Evolutionary conservation across 1,284 basidiomycete genomes (phyloP).

Genomic region (Pseudozyma pruni): DNA sequence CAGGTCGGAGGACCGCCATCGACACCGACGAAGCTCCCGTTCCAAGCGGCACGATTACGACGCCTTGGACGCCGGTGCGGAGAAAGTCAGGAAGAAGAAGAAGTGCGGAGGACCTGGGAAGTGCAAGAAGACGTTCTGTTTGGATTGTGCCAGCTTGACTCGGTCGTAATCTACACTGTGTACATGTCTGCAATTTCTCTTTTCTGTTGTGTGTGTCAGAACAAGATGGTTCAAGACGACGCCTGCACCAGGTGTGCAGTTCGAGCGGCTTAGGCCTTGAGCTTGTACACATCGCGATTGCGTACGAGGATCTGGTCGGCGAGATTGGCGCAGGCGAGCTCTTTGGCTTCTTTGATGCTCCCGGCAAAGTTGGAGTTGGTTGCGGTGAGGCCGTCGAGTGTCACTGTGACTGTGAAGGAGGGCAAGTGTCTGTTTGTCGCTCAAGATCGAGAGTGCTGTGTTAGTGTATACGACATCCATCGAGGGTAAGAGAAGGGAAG

Average conservation of each 20-base stretch:
- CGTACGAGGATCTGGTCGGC: conserved; percentile 1
- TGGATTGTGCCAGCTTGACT: conserved; percentile 20
- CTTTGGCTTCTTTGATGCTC: conserved; percentile 35
- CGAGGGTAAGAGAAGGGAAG: neutral
- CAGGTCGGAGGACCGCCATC: neutral
- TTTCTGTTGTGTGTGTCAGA: neutral
- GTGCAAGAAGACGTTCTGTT: conserved; percentile 44
- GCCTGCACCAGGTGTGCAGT: too few relatives aligned
- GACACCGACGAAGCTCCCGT: neutral
- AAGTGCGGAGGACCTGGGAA: conserved; percentile 22
- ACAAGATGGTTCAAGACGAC: neutral
- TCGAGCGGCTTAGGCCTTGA: conserved; percentile 2
- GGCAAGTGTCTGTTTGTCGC: conserved; percentile 27
- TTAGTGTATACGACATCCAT: too few relatives aligned
- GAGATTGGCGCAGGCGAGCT: conserved; percentile 5
- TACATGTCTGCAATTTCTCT: too few relatives aligned
- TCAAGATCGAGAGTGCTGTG: too few relatives aligned
- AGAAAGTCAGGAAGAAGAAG: neutral
- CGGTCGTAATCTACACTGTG: neutral
- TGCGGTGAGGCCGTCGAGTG: conserved; percentile 5
- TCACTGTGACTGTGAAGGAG: conserved; percentile 10
- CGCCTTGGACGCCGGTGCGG: neutral
- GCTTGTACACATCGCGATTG: neutral
- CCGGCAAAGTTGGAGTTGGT: neutral
- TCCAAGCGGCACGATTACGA: neutral